A percentile compares a stretch with the other conserved stretches of the same genome.
phyloP scores from a whole-genome alignment of 2,329 filamentous ascomycete genomes.

The Zymoseptoria pseudotritici region DNA sequence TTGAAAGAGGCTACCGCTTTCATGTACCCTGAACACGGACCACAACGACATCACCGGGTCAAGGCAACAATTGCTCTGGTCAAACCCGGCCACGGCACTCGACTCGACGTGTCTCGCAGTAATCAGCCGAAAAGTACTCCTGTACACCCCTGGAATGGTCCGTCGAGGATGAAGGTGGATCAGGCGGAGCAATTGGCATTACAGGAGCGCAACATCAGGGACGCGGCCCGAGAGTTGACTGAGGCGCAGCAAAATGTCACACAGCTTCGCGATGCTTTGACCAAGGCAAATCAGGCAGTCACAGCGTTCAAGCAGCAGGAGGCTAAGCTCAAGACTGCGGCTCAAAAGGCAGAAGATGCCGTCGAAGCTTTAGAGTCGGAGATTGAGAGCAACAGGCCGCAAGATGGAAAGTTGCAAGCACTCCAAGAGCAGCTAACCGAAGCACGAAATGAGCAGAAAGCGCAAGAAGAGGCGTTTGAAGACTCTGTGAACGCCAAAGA shows the following conservation, averaged over 20 bases:
- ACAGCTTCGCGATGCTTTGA: constrained; percentile 42
- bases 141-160: constrained; percentile 46
- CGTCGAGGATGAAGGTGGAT: constrained; percentile 50
- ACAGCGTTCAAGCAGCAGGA: constrained; percentile 42
- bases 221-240: constrained; percentile 41
- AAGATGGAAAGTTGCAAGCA: constrained; percentile 50
- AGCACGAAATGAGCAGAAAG: constrained; percentile 42
- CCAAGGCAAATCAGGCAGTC: constrained; percentile 44
- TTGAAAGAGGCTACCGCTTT: constrained; percentile 59
- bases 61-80: constrained; percentile 59
- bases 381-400: constrained; percentile 49
- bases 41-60: constrained; percentile 56
- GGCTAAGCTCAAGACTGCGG: constrained; percentile 46
- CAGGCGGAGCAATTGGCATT: constrained; percentile 26
- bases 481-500: constrained; percentile 43
- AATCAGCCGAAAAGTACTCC: constrained; percentile 47
- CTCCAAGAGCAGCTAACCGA: constrained; percentile 47
- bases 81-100: constrained; percentile 51
- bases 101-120: constrained; percentile 46
- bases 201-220: constrained; percentile 35
- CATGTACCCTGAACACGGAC: constrained; percentile 56
- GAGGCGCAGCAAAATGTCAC: constrained; percentile 46
- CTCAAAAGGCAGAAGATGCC: constrained; percentile 55
- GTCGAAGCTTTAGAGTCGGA: constrained; percentile 61
- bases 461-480: constrained; percentile 39